Evolutionary conservation across 768 basidiomycete genomes (phyloP).

Genomic region (Tricholoma furcatifolium): DNA sequence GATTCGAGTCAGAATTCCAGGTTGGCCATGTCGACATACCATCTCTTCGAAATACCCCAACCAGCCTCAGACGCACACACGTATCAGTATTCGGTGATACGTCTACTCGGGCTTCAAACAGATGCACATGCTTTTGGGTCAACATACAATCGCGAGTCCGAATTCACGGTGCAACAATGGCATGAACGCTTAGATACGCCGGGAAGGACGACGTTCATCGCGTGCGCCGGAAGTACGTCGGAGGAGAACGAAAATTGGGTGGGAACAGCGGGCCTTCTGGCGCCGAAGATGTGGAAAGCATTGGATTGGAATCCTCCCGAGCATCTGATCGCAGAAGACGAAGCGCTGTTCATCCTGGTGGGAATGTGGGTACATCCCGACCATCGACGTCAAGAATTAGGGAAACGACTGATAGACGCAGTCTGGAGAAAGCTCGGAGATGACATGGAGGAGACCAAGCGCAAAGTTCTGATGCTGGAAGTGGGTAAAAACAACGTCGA

Average conservation of each 20-base stretch:
- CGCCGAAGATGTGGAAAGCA: slow-evolving; percentile 12
- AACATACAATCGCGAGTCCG: slow-evolving; percentile 22
- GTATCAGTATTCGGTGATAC: slow-evolving; percentile 19
- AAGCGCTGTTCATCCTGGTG: background rate
- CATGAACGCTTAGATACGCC: slow-evolving; percentile 19
- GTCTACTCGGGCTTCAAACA: slow-evolving; percentile 25
- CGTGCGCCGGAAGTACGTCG: background rate
- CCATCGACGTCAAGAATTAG: slow-evolving; percentile 6
- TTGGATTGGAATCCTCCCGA: background rate
- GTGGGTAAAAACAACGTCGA: slow-evolving; percentile 4
- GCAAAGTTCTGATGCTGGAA: slow-evolving; percentile 2
- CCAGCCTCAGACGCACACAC: slow-evolving; percentile 21
- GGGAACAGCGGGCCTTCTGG: slow-evolving; percentile 18
- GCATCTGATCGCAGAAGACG: background rate
- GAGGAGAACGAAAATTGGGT: slow-evolving; percentile 10
- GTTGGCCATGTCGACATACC: background rate
- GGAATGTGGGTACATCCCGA: slow-evolving; percentile 13
- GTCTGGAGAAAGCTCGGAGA: background rate
- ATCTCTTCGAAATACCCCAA: slow-evolving; percentile 17
- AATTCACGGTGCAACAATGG: slow-evolving; percentile 25
- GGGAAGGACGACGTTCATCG: slow-evolving; percentile 22
- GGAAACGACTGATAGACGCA: slow-evolving; percentile 5
- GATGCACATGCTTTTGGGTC: slow-evolving; percentile 29
- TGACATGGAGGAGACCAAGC: background rate
- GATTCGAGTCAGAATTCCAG: background rate